A percentile compares a stretch with the other conserved stretches of the same genome.
Evolutionary conservation across 257 asterid species (phyloP).

Genomic region (Hygrophila difformis): DNA sequence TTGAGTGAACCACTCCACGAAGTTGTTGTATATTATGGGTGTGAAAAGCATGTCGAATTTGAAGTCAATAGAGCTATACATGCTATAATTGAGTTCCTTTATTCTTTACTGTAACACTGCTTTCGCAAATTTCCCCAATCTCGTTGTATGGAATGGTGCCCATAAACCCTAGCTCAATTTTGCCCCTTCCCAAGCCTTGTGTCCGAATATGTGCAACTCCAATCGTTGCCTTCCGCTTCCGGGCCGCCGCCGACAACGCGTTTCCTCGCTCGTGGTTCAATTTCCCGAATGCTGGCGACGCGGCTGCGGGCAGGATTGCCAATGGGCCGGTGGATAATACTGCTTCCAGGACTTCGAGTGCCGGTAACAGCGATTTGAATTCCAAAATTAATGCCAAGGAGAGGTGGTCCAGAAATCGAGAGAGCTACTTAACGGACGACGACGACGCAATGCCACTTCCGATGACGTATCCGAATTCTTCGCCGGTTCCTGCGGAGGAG

Average conservation of each 20-base stretch:
- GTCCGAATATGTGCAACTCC: constrained; percentile 14
- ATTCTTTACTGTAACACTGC: too few species aligned
- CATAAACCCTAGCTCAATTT: constrained; percentile 35
- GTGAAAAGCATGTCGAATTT: too few species aligned
- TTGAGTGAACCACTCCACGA: too few species aligned
- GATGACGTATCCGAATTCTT: constrained; percentile 53
- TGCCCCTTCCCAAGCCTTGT: constrained; percentile 21
- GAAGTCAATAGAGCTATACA: too few species aligned
- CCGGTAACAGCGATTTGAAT: constrained; percentile 16
- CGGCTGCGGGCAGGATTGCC: constrained; percentile 24
- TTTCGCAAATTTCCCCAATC: too few species aligned
- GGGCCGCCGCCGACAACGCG: constrained; percentile 36
- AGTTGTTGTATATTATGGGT: too few species aligned
- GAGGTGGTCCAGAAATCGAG: constrained; percentile 66
- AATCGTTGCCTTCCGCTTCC: constrained; percentile 24
- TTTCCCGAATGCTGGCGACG: constrained; percentile 28
- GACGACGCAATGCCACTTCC: constrained; percentile 70
- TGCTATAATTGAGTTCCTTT: too few species aligned
- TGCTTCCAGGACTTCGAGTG: constrained; percentile 14
- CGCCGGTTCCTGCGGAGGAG: constrained; percentile 54
- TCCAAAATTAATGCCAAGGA: constrained; percentile 50
- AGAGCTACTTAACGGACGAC: constrained; percentile 67
- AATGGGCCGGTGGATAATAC: constrained; percentile 19
- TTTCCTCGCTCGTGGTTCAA: constrained; percentile 35
- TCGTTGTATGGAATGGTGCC: constrained; percentile 44